Evolutionary conservation across 805 yeast genomes (phyloP).

Genomic region (Saccharomycopsis babjevae): DNA sequence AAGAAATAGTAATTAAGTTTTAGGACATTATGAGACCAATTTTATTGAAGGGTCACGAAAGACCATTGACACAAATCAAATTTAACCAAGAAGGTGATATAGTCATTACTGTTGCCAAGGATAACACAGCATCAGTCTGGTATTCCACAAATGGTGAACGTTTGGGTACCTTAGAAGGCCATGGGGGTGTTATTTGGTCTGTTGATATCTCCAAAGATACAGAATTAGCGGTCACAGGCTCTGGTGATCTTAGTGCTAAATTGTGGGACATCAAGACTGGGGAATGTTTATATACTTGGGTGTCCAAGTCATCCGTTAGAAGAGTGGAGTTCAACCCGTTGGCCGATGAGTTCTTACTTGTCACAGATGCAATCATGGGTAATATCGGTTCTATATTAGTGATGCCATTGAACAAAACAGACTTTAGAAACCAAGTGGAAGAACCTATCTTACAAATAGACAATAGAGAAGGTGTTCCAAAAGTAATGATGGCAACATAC

Average conservation of each 20-base stretch:
- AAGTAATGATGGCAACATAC: conserved; percentile 82
- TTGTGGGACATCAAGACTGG: conserved; percentile 83
- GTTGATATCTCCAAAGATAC: conserved; percentile 73
- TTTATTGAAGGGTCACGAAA: conserved; percentile 65
- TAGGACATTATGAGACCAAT: conserved; percentile 1
- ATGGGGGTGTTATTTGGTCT: conserved; percentile 91
- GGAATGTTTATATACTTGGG: conserved; percentile 60
- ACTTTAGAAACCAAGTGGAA: conserved; percentile 34
- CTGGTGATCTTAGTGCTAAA: conserved; percentile 79
- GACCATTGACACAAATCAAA: conserved; percentile 93
- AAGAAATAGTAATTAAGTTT: no score
- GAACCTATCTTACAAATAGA: conserved; percentile 52
- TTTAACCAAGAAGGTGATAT: conserved; percentile 94
- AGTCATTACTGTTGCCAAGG: conserved; percentile 86
- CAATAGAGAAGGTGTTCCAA: conserved; percentile 50
- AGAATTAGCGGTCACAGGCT: conserved; percentile 71
- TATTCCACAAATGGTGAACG: conserved; percentile 93
- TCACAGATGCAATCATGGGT: conserved; percentile 91
- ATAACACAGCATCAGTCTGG: conserved; percentile 85
- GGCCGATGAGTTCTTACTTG: conserved; percentile 59
- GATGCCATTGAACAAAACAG: conserved; percentile 48
- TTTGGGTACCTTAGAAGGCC: conserved; percentile 83
- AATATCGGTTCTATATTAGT: conserved; percentile 66
- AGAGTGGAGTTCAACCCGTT: conserved; percentile 73
- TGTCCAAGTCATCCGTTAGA: conserved; percentile 76